A percentile compares a stretch with the other conserved stretches of the same genome.
phyloP scores from a whole-genome alignment of 1,284 basidiomycete species.

The Violaceomyces palustris region DNA sequence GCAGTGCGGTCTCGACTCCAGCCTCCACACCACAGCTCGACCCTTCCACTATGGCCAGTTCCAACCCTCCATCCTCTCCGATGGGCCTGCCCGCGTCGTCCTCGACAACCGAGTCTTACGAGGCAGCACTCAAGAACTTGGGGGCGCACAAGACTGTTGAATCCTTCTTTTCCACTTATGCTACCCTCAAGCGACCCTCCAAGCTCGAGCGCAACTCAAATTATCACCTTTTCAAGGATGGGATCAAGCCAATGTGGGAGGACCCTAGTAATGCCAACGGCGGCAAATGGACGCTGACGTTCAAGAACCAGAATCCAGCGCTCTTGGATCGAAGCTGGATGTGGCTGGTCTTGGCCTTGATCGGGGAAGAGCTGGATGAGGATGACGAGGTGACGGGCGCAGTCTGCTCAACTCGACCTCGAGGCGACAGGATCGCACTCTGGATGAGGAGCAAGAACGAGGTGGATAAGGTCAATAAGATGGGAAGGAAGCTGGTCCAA shows the following conservation, averaged over 20 bases:
- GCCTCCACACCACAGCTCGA: too few species aligned
- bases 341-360: constrained; percentile 82
- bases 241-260: constrained; percentile 89
- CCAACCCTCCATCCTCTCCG: constrained; percentile 14
- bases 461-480: constrained; percentile 72
- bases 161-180: constrained; percentile 86
- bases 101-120: constrained; percentile 14
- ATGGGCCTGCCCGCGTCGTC: constrained; percentile 1
- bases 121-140: constrained; percentile 34
- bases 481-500: constrained; percentile 75
- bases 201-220: constrained; percentile 80
- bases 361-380: constrained; percentile 84
- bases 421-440: constrained; percentile 80
- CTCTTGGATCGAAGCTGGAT: constrained; percentile 82
- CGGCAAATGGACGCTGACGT: constrained; percentile 89
- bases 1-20: not conserved
- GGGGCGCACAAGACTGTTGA: constrained; percentile 59
- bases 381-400: constrained; percentile 73
- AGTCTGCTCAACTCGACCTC: constrained; percentile 78
- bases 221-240: constrained; percentile 88
- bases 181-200: constrained; percentile 86
- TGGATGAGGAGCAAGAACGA: constrained; percentile 81
- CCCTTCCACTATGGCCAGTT: constrained; percentile 1
- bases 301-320: constrained; percentile 68
- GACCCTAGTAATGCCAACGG: constrained; percentile 83